Evolutionary conservation across 768 basidiomycete species (phyloP).

Genomic region (Hypholoma sublateritium): DNA sequence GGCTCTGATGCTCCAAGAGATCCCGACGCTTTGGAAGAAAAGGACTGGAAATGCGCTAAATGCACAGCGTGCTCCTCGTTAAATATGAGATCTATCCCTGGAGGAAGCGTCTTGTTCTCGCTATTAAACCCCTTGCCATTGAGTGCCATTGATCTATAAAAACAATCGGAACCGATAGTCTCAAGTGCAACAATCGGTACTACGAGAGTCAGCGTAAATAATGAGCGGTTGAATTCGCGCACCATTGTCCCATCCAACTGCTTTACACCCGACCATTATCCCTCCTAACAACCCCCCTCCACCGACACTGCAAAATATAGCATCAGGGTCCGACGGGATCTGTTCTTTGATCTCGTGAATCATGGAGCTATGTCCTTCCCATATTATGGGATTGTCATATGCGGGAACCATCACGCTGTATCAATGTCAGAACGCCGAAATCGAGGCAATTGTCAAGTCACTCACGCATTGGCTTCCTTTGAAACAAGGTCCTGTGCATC

Average conservation of each 20-base stretch:
- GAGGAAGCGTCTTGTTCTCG: conserved; percentile 32
- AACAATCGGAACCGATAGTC: conserved; percentile 73
- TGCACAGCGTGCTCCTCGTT: conserved; percentile 45
- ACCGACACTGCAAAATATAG: conserved; percentile 78
- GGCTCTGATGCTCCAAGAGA: conserved; percentile 74
- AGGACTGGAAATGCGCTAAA: conserved; percentile 54
- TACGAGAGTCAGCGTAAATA: conserved; percentile 12
- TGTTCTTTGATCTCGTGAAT: conserved; percentile 61
- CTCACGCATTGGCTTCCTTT: conserved; percentile 53
- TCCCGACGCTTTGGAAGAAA: conserved; percentile 64
- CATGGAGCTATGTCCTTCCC: conserved; percentile 81
- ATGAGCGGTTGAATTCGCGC: conserved; percentile 12
- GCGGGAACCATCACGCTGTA: conserved; percentile 67
- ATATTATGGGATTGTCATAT: conserved; percentile 66
- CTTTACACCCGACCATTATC: conserved; percentile 63
- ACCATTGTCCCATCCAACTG: conserved; percentile 72
- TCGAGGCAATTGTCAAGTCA: conserved; percentile 6
- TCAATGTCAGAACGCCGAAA: not conserved
- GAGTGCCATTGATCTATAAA: conserved; percentile 67
- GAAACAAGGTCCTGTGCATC: conserved; percentile 48
- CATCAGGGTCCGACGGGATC: conserved; percentile 56
- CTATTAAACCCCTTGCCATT: conserved; percentile 42
- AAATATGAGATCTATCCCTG: conserved; percentile 40
- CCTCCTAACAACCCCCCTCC: conserved; percentile 75
- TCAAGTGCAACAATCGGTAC: conserved; percentile 70